Evolutionary conservation across 1,139 yeast species (phyloP).

Genomic region (Diutina siamensis): DNA sequence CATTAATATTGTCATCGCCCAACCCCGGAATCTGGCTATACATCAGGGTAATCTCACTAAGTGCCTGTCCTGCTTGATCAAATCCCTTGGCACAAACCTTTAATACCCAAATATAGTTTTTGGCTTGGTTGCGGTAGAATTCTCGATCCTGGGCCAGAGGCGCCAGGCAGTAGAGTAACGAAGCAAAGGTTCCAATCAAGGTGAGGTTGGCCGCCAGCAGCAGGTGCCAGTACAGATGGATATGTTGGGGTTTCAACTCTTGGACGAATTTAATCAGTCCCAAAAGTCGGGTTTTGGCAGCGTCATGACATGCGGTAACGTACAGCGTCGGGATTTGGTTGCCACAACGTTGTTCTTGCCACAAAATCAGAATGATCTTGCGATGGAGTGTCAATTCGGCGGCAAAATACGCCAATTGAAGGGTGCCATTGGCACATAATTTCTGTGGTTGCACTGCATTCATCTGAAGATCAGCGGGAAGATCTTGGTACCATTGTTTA

Average conservation of each 20-base stretch:
- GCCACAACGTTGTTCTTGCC: constrained; percentile 28
- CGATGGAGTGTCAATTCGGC: constrained; percentile 79
- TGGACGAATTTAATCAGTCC: constrained; percentile 78
- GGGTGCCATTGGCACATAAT: constrained; percentile 57
- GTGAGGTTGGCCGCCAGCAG: constrained; percentile 70
- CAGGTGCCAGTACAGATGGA: constrained; percentile 83
- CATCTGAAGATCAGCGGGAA: constrained; percentile 66
- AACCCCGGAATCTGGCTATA: constrained; percentile 59
- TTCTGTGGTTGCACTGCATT: constrained; percentile 46
- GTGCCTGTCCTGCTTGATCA: constrained; percentile 61
- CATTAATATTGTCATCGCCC: constrained; percentile 24
- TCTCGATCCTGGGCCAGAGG: constrained; percentile 48
- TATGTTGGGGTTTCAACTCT: constrained; percentile 67
- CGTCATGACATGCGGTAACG: constrained; percentile 63
- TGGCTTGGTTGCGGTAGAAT: constrained; percentile 53
- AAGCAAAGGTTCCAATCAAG: constrained; percentile 77
- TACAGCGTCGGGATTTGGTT: constrained; percentile 43
- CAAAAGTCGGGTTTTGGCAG: constrained; percentile 67
- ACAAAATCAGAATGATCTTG: constrained; percentile 54
- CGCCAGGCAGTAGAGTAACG: constrained; percentile 58
- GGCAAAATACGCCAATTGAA: constrained; percentile 78
- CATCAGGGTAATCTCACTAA: constrained; percentile 53
- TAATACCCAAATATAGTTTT: constrained; percentile 65
- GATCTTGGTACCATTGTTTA: constrained; percentile 74
- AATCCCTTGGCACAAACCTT: constrained; percentile 65